Evolutionary conservation across 2,329 filamentous ascomycete genomes (phyloP).

Genomic region (Fusarium decemcellulare): DNA sequence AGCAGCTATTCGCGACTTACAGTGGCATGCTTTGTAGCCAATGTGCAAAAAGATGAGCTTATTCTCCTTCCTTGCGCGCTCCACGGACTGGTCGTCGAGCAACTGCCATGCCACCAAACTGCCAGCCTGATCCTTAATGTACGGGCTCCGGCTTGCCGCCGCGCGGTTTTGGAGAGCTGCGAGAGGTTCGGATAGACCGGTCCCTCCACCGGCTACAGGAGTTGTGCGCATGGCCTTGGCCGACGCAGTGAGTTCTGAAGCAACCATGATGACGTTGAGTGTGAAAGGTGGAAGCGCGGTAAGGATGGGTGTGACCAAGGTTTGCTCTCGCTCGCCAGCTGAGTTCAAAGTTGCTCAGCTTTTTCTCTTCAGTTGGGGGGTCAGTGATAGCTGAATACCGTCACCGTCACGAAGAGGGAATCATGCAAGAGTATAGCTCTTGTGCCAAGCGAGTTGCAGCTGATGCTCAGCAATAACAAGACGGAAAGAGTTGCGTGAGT

Average conservation of each 20-base stretch:
- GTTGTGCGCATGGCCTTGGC: constrained; percentile 51
- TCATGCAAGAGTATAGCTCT: constrained; percentile 34
- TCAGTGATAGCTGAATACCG: constrained; percentile 4
- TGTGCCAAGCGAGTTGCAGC: neutral
- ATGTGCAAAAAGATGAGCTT: constrained; percentile 94
- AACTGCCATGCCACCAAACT: constrained; percentile 95
- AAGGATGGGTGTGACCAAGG: neutral
- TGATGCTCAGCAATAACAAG: constrained; percentile 3
- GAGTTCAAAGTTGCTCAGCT: constrained; percentile 16
- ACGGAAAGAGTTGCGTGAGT: constrained; percentile 13
- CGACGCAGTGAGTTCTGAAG: constrained; percentile 56
- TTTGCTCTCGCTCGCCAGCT: constrained; percentile 11
- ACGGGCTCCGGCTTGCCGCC: constrained; percentile 62
- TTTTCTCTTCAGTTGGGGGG: constrained; percentile 21
- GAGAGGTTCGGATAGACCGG: constrained; percentile 38
- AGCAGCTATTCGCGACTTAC: constrained; percentile 66
- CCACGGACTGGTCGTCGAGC: constrained; percentile 83
- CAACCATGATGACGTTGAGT: constrained; percentile 49
- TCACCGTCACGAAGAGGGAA: constrained; percentile 8
- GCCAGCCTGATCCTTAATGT: constrained; percentile 79
- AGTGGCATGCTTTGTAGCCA: constrained; percentile 95
- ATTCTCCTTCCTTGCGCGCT: constrained; percentile 84
- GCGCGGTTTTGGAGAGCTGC: constrained; percentile 54
- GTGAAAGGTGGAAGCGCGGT: neutral
- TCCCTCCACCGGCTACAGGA: constrained; percentile 40